A percentile compares a stretch with the other conserved stretches of the same genome.
Conservation (phyloP, 192 early-diverging fungal species). For the Irineochytrium annulatum region DNA sequence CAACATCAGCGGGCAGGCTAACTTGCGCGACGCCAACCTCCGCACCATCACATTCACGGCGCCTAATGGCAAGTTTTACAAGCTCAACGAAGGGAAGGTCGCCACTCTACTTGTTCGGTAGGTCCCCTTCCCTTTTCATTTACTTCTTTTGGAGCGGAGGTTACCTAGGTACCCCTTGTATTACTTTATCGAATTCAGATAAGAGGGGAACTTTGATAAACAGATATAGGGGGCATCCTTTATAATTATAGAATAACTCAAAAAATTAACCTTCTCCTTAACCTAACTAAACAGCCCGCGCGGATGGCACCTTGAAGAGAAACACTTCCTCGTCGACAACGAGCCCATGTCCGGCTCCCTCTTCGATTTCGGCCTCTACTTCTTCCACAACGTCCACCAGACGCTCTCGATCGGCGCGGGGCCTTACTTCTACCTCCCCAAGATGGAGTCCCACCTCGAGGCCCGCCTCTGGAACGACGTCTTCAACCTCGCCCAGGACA, state of each 20-base stretch:
- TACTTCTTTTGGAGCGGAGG: too few species aligned
- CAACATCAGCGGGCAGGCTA: constrained; percentile 83
- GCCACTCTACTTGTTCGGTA: constrained; percentile 89
- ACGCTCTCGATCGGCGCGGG: constrained; percentile 79
- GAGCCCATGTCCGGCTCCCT: constrained; percentile 90
- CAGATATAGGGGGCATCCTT: too few species aligned
- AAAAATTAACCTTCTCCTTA: too few species aligned
- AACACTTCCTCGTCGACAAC: constrained; percentile 89
- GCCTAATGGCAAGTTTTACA: constrained; percentile 91
- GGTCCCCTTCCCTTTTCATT: constrained; percentile 12
- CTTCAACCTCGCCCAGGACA: constrained; percentile 94
- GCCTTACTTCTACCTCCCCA: constrained; percentile 98
- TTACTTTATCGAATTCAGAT: too few species aligned
- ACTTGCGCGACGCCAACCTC: constrained; percentile 89
- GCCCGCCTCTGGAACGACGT: constrained; percentile 98
- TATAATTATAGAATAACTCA: too few species aligned
- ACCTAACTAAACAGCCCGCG: too few species aligned
- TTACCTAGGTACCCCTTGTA: too few species aligned
- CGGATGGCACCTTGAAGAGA: constrained; percentile 99
- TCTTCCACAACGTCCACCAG: constrained; percentile 95
- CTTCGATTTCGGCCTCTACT: constrained; percentile 98
- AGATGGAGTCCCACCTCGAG: constrained; percentile 98
- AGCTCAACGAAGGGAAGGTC: constrained; percentile 81
- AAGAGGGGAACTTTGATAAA: too few species aligned
- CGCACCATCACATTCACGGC: constrained; percentile 82